Base-by-base conservation (phyloP, 2,329 filamentous ascomycete genomes). In the Colletotrichum sp. region DNA sequence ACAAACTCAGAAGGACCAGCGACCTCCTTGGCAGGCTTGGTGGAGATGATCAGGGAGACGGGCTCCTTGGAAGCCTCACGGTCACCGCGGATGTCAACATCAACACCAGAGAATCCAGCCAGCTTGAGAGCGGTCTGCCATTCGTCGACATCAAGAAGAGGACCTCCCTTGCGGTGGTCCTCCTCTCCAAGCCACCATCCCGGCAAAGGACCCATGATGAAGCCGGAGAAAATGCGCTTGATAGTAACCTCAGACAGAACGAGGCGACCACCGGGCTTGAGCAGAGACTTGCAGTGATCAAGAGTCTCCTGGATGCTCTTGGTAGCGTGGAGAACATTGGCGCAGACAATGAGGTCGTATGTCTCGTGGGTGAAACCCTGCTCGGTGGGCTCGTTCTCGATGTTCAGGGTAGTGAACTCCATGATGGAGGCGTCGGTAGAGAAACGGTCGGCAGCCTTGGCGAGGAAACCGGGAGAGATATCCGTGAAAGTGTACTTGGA, bases 401-500 rank as follows among this genome's bases (percentile, higher is more conserved):
- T 77, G 71, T 88, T 81, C 4, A 81, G 76, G 30, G 22, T 78
- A 67, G 71, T 71, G 36, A 78, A 81, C 12, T 78, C 69, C 65
- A 81, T 78, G 36, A 77, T 74, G 28, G 78, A 75, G 10, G 62
- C 71, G 6, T 81, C 79, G 5, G 71, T 62, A 3, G 77, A 76
- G 68, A 84, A 85, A 22, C 77, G 78, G n/a, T 81, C 79, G 68
- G 81, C 77, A 1, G 83, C 85, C 6, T 80, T 78, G n/a, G 84
- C 81, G 64, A 89, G 87, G 79, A 87, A 87, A 8, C 82, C 83
- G 3, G 84, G 74, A 1, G 85, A 85, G 22, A 88, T 84, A 68
- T 89, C 87, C 0, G 88, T 89, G 78, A 83, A 89, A 8, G 83
- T 84, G 70, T 88, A 89, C 8, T 74, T 75, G 15, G 71, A 58